Evolutionary conservation across 805 yeast species (phyloP).

Genomic region (Kodamaea fukazawae): DNA sequence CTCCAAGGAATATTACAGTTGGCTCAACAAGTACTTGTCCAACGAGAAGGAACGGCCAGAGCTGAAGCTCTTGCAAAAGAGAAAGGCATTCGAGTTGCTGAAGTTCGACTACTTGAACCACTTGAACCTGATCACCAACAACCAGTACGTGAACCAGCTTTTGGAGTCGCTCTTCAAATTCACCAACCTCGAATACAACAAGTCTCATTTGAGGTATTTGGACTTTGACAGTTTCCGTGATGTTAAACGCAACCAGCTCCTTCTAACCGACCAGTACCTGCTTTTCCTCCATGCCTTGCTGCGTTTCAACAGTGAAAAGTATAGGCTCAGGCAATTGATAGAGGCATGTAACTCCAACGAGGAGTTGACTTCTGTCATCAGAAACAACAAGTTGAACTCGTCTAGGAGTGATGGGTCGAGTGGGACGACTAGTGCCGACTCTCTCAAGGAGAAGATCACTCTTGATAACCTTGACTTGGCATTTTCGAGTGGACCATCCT

Average conservation of each 20-base stretch:
- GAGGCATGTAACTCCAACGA: conserved; percentile 40
- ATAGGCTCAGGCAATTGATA: conserved; percentile 39
- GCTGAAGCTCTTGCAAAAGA: conserved; percentile 33
- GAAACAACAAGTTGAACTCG: conserved; percentile 24
- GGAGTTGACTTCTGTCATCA: conserved; percentile 34
- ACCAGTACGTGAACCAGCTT: conserved; percentile 39
- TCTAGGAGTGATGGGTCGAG: background rate
- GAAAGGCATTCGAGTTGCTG: conserved; percentile 40
- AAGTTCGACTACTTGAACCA: conserved; percentile 47
- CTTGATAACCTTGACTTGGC: conserved; percentile 8
- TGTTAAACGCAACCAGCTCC: conserved; percentile 14
- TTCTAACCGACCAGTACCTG: conserved; percentile 22
- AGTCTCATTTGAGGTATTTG: conserved; percentile 13
- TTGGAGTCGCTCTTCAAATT: conserved; percentile 38
- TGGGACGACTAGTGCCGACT: conserved; percentile 1
- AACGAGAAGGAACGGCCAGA: conserved; percentile 45
- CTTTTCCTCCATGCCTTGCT: conserved; percentile 33
- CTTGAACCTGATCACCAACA: conserved; percentile 34
- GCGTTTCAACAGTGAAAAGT: conserved; percentile 41
- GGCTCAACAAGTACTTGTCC: conserved; percentile 43
- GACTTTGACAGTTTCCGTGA: conserved; percentile 16
- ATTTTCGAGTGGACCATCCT: conserved; percentile 1
- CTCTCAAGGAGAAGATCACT: background rate
- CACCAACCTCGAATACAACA: conserved; percentile 19
- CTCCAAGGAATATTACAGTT: conserved; percentile 42